Conservation (phyloP, 169 alveolate species). For the Perkinsus marinus region DNA sequence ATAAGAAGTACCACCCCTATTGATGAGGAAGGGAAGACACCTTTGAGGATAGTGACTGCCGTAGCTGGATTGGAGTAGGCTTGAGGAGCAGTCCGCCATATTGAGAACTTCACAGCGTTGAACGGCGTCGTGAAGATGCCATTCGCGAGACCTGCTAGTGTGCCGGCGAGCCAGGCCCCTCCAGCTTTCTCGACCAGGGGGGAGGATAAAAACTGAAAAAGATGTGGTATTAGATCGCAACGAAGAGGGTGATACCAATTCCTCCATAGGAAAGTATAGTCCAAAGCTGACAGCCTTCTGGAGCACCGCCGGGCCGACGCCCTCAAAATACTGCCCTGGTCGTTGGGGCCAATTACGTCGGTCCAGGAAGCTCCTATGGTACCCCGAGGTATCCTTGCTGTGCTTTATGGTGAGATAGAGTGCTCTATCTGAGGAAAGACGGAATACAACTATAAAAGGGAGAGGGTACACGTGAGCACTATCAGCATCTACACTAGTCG, state of each 20-base stretch:
- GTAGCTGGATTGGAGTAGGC: neutral
- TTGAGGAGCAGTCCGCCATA: neutral
- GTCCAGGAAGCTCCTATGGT: neutral
- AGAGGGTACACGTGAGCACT: too few relatives aligned
- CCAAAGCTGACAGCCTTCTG: neutral
- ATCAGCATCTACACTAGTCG: too few relatives aligned
- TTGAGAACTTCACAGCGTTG: neutral
- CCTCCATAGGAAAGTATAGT: neutral
- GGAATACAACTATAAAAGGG: neutral
- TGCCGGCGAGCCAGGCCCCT: neutral
- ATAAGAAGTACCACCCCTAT: too few relatives aligned
- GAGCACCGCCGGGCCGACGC: neutral
- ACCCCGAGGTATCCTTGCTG: neutral
- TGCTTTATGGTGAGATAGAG: neutral
- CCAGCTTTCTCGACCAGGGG: neutral
- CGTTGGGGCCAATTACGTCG: neutral
- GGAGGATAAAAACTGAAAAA: neutral
- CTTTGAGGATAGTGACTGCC: neutral
- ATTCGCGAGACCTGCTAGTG: neutral
- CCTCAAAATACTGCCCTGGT: neutral
- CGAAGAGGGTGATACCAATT: neutral
- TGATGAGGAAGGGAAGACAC: neutral
- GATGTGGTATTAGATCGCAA: neutral
- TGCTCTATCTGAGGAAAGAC: neutral
- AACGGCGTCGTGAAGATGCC: neutral